Evolutionary conservation across 306 rosid genomes (phyloP).

Genomic region (Lathyrus aphaca): DNA sequence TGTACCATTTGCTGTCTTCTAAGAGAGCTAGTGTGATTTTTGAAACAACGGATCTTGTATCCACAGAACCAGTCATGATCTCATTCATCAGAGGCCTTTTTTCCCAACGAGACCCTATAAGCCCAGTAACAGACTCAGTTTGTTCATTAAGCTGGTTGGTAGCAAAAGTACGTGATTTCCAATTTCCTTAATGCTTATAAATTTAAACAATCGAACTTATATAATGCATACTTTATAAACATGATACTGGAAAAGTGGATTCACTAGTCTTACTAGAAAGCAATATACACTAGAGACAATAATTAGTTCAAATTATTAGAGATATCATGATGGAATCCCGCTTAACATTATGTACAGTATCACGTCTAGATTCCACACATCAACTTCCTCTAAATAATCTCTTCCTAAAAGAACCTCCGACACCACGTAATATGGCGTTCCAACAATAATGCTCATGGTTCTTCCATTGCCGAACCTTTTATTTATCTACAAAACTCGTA

Average conservation of each 20-base stretch:
- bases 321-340: conserved; percentile 52
- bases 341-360: conserved; percentile 72
- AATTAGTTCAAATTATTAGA: no score
- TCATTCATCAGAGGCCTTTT: conserved; percentile 95
- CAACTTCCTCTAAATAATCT: conserved; percentile 67
- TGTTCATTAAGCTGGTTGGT: conserved; percentile 27
- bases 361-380: conserved; percentile 83
- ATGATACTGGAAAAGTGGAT: conserved; percentile 10
- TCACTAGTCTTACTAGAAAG: background rate
- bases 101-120: conserved; percentile 93
- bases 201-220: conserved; percentile 6
- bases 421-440: conserved; percentile 83
- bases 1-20: conserved; percentile 97
- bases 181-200: conserved; percentile 15
- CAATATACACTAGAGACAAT: no score
- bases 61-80: conserved; percentile 97
- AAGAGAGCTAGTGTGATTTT: conserved; percentile 91
- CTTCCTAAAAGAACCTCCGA: conserved; percentile 80
- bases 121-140: conserved; percentile 12
- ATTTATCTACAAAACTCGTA: no score
- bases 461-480: conserved; percentile 65
- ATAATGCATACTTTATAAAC: conserved; percentile 24
- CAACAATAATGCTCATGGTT: conserved; percentile 63
- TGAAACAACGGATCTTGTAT: conserved; percentile 92
- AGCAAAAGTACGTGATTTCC: conserved; percentile 20